Base-by-base conservation (phyloP, 2,329 filamentous ascomycete species). In the Fusarium torreyae region DNA sequence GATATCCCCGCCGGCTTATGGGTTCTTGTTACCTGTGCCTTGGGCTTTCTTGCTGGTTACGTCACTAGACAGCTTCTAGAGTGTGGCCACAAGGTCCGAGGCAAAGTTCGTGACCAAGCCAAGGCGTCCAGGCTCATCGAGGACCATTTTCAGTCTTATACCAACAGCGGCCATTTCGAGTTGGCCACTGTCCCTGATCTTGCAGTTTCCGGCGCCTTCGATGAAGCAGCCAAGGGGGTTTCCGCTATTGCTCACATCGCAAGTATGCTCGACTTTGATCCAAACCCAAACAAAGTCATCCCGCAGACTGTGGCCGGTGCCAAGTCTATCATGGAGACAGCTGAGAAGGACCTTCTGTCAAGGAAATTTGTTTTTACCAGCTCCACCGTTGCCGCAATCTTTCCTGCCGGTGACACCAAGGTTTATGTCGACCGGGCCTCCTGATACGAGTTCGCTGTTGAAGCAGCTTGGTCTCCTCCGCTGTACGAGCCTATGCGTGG, bases 181-280 rank as follows among this genome's bases (percentile, higher is more conserved):
- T 72, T 81, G 10, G 74, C 79, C 13, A 60, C 77, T 11, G 77
- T 86, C 3, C 69, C 77, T 3, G 76, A 83, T 33, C 75, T 86
- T 46, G 71, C 74, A 6, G 72, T 75, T 7, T 56, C 75, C 4
- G 76, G 77, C 17, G 78, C 77, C 1, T 81, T 84, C 43, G 77
- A 83, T 43, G 59, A 62, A 6, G 62, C 62, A 17, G 31, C 48
- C 1, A 65, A 65, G 36, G 83, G 79, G 22, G 77, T 78, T 28
- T 73, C 78, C 4, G 82, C 80, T 10, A 77, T 86, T 54, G 76
- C 81, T n/a, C 84, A 86, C 65, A 76, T 83, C 15, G 85, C 85
- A 1, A 79, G 80, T n/a, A 77, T 81, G 34, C 64, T 83, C 6
- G 76, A 74, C 1, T 81, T 82, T 43, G 75, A 75, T 6, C 70